Evolutionary conservation across 192 early-diverging fungal genomes (phyloP), one percentile per base, ranked within the genome.

Genomic region (Rhizophagus sp.): DNA sequence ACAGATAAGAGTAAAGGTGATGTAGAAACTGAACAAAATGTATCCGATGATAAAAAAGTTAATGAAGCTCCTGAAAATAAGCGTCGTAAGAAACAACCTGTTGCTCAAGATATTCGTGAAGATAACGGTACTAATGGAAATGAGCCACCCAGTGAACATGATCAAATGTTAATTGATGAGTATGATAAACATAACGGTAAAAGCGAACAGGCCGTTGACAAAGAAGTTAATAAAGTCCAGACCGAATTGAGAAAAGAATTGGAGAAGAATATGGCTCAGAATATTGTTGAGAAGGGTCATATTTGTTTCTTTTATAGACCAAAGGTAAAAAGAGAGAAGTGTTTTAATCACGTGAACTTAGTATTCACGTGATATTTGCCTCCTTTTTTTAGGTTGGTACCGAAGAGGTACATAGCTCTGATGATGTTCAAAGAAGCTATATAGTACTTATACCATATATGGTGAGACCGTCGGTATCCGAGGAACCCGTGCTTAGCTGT

Each of bases 301-400:
- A 85, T 88, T 49, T 87, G 81, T 61, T 88, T 88, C 74, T 81
- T 88, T 57, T 88, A 87, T 74, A 73, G 85, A 1, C 87, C 85
- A 50, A 88, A 88, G 82, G 83, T 81, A 74, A 33, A 12, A 47
- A 27, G 13, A 27, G 25, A 25, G n/a, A 7, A 0, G 1, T 81
- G 0, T 4, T 50, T 57, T 68, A 25, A 79, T 57, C 36, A 79
- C 36, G 66, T 47, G 34, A 17, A 24, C 3, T 67, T 44, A 1
- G 1, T 17, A 15, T 44, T 69, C 62, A 50, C 5, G 30, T 44
- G 27, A 33, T 57, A 15, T 41, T 25, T 52, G 33, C 8, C 24
- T 22, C 5, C 4, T 39, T 41, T 41, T 41, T 41, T 41, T 68
- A 84, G 83, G 73, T 87, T 22, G 81, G 73, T 62, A 36, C 12